phyloP scores from a whole-genome alignment of 1,284 basidiomycete genomes.

The Caloboletus firmus region DNA sequence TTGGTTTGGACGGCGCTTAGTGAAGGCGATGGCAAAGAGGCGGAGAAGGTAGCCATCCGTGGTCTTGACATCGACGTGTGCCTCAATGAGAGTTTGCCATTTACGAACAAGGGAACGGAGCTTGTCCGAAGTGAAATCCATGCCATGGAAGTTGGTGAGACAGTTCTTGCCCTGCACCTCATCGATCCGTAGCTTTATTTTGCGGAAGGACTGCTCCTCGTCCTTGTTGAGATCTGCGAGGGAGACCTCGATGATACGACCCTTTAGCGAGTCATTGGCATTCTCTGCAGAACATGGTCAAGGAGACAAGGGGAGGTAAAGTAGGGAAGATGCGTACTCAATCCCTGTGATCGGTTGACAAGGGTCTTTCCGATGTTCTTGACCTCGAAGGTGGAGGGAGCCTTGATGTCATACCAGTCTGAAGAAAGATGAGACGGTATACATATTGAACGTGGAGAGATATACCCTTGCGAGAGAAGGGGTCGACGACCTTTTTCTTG shows the following conservation, averaged over 20 bases:
- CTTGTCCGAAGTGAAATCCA: constrained; percentile 99
- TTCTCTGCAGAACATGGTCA: constrained; percentile 68
- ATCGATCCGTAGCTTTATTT: constrained; percentile 98
- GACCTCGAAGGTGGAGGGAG: constrained; percentile 96
- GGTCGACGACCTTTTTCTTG: constrained; percentile 99
- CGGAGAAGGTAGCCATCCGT: constrained; percentile 99
- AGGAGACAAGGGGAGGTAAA: constrained; percentile 15
- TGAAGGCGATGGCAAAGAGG: constrained; percentile 99
- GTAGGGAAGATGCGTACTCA: constrained; percentile 67
- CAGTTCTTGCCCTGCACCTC: constrained; percentile 99
- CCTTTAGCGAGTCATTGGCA: constrained; percentile 98
- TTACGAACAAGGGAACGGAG: constrained; percentile 99
- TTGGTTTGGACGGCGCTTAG: constrained; percentile 94
- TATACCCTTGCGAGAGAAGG: constrained; percentile 97
- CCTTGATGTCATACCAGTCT: constrained; percentile 99
- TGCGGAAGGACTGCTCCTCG: constrained; percentile 99
- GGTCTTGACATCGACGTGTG: constrained; percentile 98
- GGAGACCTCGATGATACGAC: constrained; percentile 95
- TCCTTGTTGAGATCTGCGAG: constrained; percentile 99
- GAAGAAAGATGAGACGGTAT: constrained; percentile 7
- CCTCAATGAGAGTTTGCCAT: constrained; percentile 99
- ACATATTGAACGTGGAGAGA: constrained; percentile 3
- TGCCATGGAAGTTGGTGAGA: constrained; percentile 99
- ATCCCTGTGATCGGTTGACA: constrained; percentile 96
- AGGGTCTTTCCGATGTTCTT: constrained; percentile 98